Percentiles rank a stretch among this genome's conserved stretches.
Evolutionary conservation across 2,329 filamentous ascomycete genomes (phyloP).

Genomic region (Pyrenochaeta sp.): DNA sequence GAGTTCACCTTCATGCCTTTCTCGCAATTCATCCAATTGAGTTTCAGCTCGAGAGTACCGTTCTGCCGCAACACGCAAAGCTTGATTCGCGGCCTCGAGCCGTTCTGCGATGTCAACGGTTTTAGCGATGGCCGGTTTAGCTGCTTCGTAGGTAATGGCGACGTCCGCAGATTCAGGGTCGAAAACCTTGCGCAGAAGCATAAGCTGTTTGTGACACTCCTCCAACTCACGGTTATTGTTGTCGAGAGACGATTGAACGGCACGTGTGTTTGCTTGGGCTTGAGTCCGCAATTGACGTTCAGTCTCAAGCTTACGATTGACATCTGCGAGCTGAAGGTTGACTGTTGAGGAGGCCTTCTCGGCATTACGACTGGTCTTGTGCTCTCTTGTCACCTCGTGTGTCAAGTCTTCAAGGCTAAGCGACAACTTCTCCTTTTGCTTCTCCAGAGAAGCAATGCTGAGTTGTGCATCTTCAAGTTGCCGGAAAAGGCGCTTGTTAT

Average conservation of each 20-base stretch:
- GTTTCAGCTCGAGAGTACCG: constrained; percentile 82
- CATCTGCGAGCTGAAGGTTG: constrained; percentile 84
- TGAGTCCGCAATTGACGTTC: constrained; percentile 86
- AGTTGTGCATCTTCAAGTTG: constrained; percentile 88
- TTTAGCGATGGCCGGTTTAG: constrained; percentile 71
- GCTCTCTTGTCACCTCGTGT: constrained; percentile 88
- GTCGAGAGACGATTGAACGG: constrained; percentile 80
- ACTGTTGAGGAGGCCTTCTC: constrained; percentile 85
- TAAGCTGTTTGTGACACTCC: constrained; percentile 79
- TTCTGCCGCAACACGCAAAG: constrained; percentile 82
- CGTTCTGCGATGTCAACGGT: constrained; percentile 82
- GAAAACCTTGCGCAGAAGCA: constrained; percentile 84
- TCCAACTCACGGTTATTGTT: constrained; percentile 80
- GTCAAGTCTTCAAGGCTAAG: constrained; percentile 90
- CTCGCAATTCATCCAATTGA: constrained; percentile 79
- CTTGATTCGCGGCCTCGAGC: constrained; percentile 87
- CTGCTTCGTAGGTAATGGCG: constrained; percentile 72
- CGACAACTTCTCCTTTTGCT: constrained; percentile 91
- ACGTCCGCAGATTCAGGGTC: constrained; percentile 75
- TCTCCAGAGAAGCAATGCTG: constrained; percentile 82
- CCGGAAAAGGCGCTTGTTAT: constrained; percentile 79
- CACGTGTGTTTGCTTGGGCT: constrained; percentile 83
- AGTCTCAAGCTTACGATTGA: constrained; percentile 87
- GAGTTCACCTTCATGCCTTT: constrained; percentile 74
- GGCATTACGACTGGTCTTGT: constrained; percentile 86